Evolutionary conservation across 192 early-diverging fungal species (phyloP).

Genomic region (Backusella parvicylindrica): DNA sequence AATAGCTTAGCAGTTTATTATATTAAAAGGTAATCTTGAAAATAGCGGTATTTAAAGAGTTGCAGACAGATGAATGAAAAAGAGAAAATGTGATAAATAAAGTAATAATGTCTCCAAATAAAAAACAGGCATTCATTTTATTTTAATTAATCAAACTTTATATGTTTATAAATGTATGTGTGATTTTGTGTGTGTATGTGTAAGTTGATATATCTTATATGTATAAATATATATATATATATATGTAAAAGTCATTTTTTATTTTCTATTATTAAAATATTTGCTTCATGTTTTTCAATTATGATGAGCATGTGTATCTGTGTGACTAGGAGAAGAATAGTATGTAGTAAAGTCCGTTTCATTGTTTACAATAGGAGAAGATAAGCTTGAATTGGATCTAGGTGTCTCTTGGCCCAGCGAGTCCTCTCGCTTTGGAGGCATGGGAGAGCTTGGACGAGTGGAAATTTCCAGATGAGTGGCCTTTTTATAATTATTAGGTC

Average conservation of each 20-base stretch:
- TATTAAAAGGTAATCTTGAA: too few species aligned
- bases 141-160: neutral
- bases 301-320: neutral
- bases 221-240: neutral
- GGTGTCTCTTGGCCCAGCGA: neutral
- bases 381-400: neutral
- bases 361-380: neutral
- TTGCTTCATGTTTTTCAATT: neutral
- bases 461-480: neutral
- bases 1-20: neutral
- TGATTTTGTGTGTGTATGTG: neutral
- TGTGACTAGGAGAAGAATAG: neutral
- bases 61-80: neutral
- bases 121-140: neutral
- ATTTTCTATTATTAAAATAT: neutral
- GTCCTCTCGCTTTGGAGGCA: neutral
- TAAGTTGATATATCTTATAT: too few species aligned
- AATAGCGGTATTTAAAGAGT: neutral
- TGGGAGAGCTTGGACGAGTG: neutral
- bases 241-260: neutral
- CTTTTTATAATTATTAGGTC: neutral
- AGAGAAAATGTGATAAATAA: neutral
- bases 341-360: neutral
- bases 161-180: too few species aligned
- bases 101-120: neutral